Conservation (phyloP, 73 alveolate genomes). For the Diophrys sp. region DNA sequence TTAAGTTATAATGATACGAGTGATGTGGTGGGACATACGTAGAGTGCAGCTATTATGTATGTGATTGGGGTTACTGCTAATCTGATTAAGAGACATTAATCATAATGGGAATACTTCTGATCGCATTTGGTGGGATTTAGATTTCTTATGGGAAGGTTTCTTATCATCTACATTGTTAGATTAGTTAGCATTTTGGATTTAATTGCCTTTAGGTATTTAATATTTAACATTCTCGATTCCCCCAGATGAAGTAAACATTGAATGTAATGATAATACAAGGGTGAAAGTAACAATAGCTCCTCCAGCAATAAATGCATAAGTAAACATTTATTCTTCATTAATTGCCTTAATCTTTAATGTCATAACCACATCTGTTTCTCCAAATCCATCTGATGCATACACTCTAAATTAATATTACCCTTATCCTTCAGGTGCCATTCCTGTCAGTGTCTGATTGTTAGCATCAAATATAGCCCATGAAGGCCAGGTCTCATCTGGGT, state of each 20-base stretch:
- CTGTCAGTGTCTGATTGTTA: background rate
- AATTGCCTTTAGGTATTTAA: no score
- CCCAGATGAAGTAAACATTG: constrained; percentile 1
- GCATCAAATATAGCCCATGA: background rate
- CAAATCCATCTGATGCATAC: background rate
- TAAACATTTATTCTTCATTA: background rate
- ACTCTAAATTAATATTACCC: background rate
- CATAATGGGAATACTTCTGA: no score
- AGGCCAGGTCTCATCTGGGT: background rate
- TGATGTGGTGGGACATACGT: no score
- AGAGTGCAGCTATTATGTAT: no score
- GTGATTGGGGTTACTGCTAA: no score
- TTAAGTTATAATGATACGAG: no score
- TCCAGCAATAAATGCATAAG: background rate
- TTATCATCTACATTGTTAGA: no score
- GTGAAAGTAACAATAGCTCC: background rate
- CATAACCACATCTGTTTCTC: background rate
- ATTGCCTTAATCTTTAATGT: background rate
- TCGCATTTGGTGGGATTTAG: no score
- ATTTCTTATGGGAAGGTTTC: no score
- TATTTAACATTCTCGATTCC: no score
- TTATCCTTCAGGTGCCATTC: background rate
- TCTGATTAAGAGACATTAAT: no score
- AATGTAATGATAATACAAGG: background rate
- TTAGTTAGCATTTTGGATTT: no score